A percentile compares a stretch with the other conserved stretches of the same genome.
phyloP scores from a whole-genome alignment of 768 basidiomycete genomes.

The Macrolepiota dolichaula region DNA sequence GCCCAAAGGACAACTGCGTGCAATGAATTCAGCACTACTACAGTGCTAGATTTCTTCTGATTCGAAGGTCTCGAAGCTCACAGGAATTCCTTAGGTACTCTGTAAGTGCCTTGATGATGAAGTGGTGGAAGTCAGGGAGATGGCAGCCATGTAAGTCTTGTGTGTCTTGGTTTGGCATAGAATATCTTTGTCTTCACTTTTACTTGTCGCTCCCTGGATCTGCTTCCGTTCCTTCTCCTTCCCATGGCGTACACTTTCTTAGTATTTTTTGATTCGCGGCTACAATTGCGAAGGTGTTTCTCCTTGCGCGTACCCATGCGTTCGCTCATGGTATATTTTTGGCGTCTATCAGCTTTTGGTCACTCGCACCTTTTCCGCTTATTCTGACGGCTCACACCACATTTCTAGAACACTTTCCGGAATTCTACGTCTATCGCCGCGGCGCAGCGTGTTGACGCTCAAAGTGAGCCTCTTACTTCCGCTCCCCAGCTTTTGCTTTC shows the following conservation, averaged over 20 bases:
- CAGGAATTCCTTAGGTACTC: constrained; percentile 50
- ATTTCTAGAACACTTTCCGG: constrained; percentile 67
- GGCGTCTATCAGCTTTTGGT: not conserved
- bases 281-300: not conserved
- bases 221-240: not conserved
- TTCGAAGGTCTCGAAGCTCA: not conserved
- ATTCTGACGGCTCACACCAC: not conserved
- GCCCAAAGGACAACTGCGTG: not conserved
- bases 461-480: constrained; percentile 40
- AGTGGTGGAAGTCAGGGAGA: constrained; percentile 86
- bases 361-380: not conserved
- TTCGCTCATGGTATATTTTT: constrained; percentile 7
- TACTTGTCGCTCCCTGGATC: not conserved
- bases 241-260: not conserved
- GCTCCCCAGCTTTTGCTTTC: not conserved
- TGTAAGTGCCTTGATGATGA: constrained; percentile 83
- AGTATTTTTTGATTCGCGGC: not conserved
- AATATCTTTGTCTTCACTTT: not conserved
- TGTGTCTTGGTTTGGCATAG: not conserved
- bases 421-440: constrained; percentile 77
- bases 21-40: not conserved
- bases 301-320: not conserved
- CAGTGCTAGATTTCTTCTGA: not conserved
- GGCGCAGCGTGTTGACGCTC: constrained; percentile 70
- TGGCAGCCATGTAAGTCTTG: constrained; percentile 71